Evolutionary conservation across 306 rosid genomes (phyloP).

Genomic region (Datisca glomerata): DNA sequence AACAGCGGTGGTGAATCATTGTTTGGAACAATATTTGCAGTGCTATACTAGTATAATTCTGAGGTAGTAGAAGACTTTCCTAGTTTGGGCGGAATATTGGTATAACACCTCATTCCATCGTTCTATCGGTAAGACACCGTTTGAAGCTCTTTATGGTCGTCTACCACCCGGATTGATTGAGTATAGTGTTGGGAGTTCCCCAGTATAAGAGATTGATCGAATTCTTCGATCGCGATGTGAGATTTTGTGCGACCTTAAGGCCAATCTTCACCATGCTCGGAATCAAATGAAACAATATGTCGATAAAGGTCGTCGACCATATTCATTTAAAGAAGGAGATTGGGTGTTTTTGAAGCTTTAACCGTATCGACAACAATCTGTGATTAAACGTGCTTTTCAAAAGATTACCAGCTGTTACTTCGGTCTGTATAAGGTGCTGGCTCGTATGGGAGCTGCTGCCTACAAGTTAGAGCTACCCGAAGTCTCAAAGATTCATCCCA

Average conservation of each 20-base stretch:
- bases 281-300: too few species aligned
- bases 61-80: too few species aligned
- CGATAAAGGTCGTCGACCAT: background rate
- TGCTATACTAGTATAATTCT: background rate
- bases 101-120: too few species aligned
- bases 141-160: too few species aligned
- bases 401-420: background rate
- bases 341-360: too few species aligned
- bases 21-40: too few species aligned
- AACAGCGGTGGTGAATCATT: too few species aligned
- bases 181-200: too few species aligned
- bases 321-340: background rate
- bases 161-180: too few species aligned
- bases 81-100: too few species aligned
- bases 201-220: background rate
- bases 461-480: too few species aligned
- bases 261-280: too few species aligned
- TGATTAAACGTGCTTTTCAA: background rate
- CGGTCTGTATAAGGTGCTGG: background rate
- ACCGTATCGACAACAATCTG: background rate
- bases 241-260: background rate
- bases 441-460: background rate
- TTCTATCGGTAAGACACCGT: background rate
- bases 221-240: background rate
- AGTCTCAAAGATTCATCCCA: background rate